Base-by-base conservation (phyloP, 306 rosid species). In the Hylodesmum podocarpum region DNA sequence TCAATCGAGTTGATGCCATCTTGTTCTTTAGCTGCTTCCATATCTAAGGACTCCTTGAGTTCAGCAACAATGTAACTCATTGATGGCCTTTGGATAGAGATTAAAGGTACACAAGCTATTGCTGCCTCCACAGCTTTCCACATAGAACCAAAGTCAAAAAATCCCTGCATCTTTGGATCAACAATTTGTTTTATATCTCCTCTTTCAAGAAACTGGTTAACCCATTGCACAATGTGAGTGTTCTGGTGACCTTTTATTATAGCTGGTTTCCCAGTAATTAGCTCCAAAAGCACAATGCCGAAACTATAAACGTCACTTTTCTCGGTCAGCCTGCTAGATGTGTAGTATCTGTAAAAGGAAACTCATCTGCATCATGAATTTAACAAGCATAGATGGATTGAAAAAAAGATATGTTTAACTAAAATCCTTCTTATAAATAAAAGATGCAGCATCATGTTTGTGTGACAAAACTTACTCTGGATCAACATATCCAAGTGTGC, bases 221-320 rank as follows among this genome's bases (percentile, higher is more conserved):
- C 40, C 83, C 83, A 79, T 28, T 79, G 53, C 78, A 72, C 78
- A 39, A 79, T 62, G 73, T 79, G 73, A 62, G 22, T 72, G 59
- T 79, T 79, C 29, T 71, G 29, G 8, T 72, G 73, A 63, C 78
- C 67, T 63, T 36, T 72, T 63, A 50, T 72, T 63, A 79, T 79
- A 4, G 83, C 78, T 25, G 66, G 66, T 67, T 63, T 57, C 49
- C 83, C 83, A 18, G 78, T 63, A 16, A 79, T 72, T 34, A 79
- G 83, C 83, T 79, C 83, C 49, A 79, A 72, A 79, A 79, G 67
- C n/a, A 79, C 83, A 72, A 72, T 28, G 19, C 83, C 83, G 51
- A 79, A 79, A 63, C 83, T 79, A 14, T 71, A 79, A 13, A 79
- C 78, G 13, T 63, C 83, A 6, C 83, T 79, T 79, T 68, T 79